Conservation (phyloP, 805 yeast genomes). For the Ogataea degrootiae region DNA sequence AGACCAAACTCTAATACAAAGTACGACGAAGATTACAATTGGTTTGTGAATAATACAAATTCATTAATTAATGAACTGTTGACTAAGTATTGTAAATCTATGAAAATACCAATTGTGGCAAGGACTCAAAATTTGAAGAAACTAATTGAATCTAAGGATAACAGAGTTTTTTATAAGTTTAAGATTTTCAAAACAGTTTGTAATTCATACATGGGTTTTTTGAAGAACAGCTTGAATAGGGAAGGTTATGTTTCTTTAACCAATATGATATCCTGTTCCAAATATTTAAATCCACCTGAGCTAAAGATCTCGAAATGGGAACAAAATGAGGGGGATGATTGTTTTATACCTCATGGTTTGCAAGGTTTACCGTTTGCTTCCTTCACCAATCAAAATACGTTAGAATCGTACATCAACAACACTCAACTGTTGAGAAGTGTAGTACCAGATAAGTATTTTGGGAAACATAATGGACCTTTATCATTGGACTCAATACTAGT, state of each 20-base stretch:
- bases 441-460: constrained; percentile 28
- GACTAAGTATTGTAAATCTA: constrained; percentile 21
- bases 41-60: constrained; percentile 23
- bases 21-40: constrained; percentile 5
- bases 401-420: constrained; percentile 27
- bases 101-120: constrained; percentile 23
- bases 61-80: constrained; percentile 30
- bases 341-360: constrained; percentile 23
- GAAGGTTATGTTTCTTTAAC: constrained; percentile 16
- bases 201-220: constrained; percentile 23
- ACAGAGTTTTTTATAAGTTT: constrained; percentile 24
- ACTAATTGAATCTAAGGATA: constrained; percentile 23
- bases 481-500: background rate
- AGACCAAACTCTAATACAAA: constrained; percentile 2
- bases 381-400: constrained; percentile 22
- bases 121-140: constrained; percentile 24
- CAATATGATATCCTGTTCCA: constrained; percentile 18
- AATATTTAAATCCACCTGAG: constrained; percentile 15
- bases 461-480: background rate
- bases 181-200: constrained; percentile 26
- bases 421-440: constrained; percentile 29
- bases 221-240: constrained; percentile 14
- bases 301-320: background rate
- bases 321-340: background rate
- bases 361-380: constrained; percentile 17